Base-by-base conservation (phyloP, 371 early-diverging fungal species). In the Syncephalis plumigaleata region DNA sequence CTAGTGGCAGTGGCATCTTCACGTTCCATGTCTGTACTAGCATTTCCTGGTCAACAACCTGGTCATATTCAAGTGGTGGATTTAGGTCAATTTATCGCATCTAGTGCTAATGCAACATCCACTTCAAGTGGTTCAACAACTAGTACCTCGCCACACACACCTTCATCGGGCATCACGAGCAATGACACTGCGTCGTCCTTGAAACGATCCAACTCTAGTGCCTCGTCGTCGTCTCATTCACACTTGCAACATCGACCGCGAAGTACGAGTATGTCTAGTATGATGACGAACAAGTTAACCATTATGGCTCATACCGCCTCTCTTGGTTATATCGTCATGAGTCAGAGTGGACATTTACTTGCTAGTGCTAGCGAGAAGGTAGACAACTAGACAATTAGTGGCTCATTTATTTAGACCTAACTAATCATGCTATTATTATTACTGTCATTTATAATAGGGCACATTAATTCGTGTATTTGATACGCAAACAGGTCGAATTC, bases 401-500 rank as follows among this genome's bases (percentile, higher is more conserved):
- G 15, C 20, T 15, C 5, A 22, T 8, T 7, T 9, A 4, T n/a
- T 16, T 3, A 22, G 2, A 15, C 22, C n/a, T n/a, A 45, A 25
- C 7, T 24, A 9, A 15, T 39, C 15, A 15, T 42, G 22, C 31
- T 17, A 2, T 23, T 37, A 31, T 24, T 25, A 16, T 26, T 46
- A 25, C 9, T 17, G 9, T 36, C 13, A 9, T 20, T 8, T 16
- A 36, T 20, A 42, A 7, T 54, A 57, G 53, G 95, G 93, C 9
- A 94, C 95, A 1, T 60, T 94, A 27, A 82, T 94, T 24, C 72
- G 95, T 20, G 84, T 94, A 4, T 94, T 85, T 53, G 81, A 87
- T 58, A 74, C 85, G 0, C 50, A 70, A 26, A 73, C 84, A 8
- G 81, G 85, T 23, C 65, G 75, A 24, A 65, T 81, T n/a, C 54